Base-by-base conservation (phyloP, 2,329 filamentous ascomycete species). In the Colletotrichum sojae region DNA sequence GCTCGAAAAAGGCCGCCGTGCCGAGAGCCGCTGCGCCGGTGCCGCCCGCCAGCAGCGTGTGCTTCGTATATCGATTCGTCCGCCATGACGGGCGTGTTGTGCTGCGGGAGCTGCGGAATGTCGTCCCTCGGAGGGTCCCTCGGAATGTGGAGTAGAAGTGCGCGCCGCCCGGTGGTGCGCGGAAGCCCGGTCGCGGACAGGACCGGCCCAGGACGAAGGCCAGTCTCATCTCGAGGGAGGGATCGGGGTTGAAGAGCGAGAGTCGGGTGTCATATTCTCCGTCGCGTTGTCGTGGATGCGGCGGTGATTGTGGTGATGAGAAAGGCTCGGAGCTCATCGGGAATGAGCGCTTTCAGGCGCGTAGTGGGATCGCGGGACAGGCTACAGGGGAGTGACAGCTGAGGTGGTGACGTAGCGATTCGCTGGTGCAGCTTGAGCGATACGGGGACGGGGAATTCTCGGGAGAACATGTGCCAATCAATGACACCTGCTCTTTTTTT, bases 1-100 rank as follows among this genome's bases (percentile, higher is more conserved):
- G 78, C 73, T 86, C 82, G 51, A 91, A 82, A 76, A 91, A 91
- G 1, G 84, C 84, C 0, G 85, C 83, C 0, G 89, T 87, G 8
- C 84, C 88, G 10, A 91, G 78, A 0, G 80, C 79, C 0, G 79
- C 78, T 5, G 77, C 81, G 1, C 80, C 78, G 4, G 77, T 81
- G n/a, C 80, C 82, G 1, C 78, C 81, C 0, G 81, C 83, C 3
- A 81, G 80, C 8, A 86, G 66, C 1, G 77, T 74, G 6, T 81
- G 74, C 18, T 74, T 77, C 46, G 70, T 63, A 9, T 65, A 67
- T 15, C 71, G 70, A 46, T 43, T 69, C 31, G 31, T 53, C 45
- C 67, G 59, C 76, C 78, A 78, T 71, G 74, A 74, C 61, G 72
- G 73, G 4, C 68, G 74, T 56, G 74, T 76, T 18, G 74, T 64